These are phyloP conservation scores for Venturia pyrina DNA, from an alignment of 2,329 filamentous ascomycete species.

Conservation along the genomic window DNA sequence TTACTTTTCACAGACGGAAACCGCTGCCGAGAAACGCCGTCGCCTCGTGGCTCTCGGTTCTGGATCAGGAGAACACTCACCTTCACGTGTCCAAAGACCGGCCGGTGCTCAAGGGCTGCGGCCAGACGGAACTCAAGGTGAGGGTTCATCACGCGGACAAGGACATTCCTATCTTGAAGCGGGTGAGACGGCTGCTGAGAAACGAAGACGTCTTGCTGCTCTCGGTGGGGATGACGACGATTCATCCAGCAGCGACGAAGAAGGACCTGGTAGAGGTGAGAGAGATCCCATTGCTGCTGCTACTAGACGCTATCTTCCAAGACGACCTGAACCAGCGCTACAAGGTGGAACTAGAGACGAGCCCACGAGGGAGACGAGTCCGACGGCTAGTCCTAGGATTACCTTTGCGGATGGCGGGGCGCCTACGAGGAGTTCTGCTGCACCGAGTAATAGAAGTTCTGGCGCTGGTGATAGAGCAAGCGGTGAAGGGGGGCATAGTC, in stretches of 20 bases:
- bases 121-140: constrained; percentile 20
- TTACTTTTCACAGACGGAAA: not conserved
- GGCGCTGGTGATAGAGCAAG: not conserved
- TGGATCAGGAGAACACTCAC: constrained; percentile 13
- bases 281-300: constrained; percentile 4
- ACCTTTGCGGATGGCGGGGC: not conserved
- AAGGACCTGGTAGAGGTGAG: constrained; percentile 21
- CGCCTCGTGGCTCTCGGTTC: not conserved
- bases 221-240: constrained; percentile 45
- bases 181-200: constrained; percentile 64
- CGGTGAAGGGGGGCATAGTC: not conserved
- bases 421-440: not conserved
- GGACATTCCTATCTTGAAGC: constrained; percentile 27
- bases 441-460: not conserved
- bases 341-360: not conserved
- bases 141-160: constrained; percentile 28
- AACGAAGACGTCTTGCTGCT: constrained; percentile 62
- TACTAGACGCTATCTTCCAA: not conserved
- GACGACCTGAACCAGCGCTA: not conserved
- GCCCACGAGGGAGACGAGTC: not conserved
- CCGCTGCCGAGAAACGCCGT: not conserved
- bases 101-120: constrained; percentile 11
- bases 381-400: not conserved
- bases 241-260: constrained; percentile 45
- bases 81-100: constrained; percentile 14